Base-by-base conservation (phyloP, 345 rosid species). In the Erucastrum elatum region DNA sequence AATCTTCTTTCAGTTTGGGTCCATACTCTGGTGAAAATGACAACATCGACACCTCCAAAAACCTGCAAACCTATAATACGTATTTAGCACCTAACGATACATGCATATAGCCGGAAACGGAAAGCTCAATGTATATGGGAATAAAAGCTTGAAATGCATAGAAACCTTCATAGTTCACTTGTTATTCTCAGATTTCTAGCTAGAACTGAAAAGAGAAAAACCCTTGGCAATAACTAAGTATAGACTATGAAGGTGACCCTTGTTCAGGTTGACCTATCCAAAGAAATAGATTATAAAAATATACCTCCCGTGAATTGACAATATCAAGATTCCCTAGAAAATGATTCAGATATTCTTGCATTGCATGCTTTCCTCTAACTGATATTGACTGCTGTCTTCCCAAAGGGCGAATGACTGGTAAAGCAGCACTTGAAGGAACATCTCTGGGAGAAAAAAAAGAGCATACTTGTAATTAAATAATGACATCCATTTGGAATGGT, bases 401-500 rank as follows among this genome's bases (percentile, higher is more conserved):
- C 70, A 95, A 73, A 15, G 99, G 99, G 62, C 96, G 94, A 74
- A 95, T 89, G 71, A 95, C 91, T 37, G 96, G 92, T 75, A 95
- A 85, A 79, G 96, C 99, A 80, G 99, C 99, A 71, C 87, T 93
- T 66, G 99, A 91, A 15, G 99, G 99, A 87, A 95, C 96, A 87
- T 93, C 89, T 88, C 99, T 95, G 91, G 2, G 10, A 5, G 15
- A 49, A 74, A 87, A 70, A 82, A 77, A 82, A 87, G 84, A 84
- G 46, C 16, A 84, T 64, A 80, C 61, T 70, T 3, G 64, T 75
- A 31, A 81, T 68, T 66, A 60, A 51, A 66, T 2, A 73, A 31
- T 34, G 64, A 53, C 44, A 75, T 66, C 70, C 6, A 0, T 13
- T 30, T 30, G 55, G 70, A 72, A 17, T 60, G 9, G 37, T 65